Conservation (phyloP, 345 rosid species). For the Dipteronia dyeriana region DNA sequence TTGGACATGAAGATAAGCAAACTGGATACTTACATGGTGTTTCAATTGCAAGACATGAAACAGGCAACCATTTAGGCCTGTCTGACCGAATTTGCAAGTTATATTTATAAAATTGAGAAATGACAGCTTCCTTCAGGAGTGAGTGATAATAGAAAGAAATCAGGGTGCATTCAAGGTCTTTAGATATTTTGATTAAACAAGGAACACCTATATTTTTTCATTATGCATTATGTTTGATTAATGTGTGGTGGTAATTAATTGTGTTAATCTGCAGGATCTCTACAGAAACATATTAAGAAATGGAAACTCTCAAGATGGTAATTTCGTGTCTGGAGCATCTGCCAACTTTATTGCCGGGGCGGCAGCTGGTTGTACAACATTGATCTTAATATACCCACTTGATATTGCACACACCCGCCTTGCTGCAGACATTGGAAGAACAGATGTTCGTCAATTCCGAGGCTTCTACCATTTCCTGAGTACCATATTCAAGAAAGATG, state of each 20-base stretch:
- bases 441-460: conserved; percentile 76
- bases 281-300: conserved; percentile 69
- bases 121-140: background rate
- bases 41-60: background rate
- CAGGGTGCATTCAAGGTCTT: background rate
- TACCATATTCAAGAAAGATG: conserved; percentile 71
- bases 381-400: conserved; percentile 81
- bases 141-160: too few species aligned
- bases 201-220: background rate
- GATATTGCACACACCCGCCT: conserved; percentile 93
- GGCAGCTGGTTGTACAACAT: conserved; percentile 86
- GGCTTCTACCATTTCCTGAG: conserved; percentile 84
- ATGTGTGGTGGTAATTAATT: conserved; percentile 4
- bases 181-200: too few species aligned
- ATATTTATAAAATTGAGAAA: background rate
- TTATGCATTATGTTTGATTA: conserved; percentile 2
- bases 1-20: background rate
- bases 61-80: background rate
- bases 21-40: background rate
- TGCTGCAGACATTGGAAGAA: conserved; percentile 83
- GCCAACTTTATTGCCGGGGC: conserved; percentile 93
- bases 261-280: conserved; percentile 58
- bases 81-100: background rate
- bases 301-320: conserved; percentile 46
- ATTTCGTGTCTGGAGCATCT: conserved; percentile 59